Conservation (phyloP, 768 basidiomycete genomes). For the Phanerodontia chrysosporium region DNA sequence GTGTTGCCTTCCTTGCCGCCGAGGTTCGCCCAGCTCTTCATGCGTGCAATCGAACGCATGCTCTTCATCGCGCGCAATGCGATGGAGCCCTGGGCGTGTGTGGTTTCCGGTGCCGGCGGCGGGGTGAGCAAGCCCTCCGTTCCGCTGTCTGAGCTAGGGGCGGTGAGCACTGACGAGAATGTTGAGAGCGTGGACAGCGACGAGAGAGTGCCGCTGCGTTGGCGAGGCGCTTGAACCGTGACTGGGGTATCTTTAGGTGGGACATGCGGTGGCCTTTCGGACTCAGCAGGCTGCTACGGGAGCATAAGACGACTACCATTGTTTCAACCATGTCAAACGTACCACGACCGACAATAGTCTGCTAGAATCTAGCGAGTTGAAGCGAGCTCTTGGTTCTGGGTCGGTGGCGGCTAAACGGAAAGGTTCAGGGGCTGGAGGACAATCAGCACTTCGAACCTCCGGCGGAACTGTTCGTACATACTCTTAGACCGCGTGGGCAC, state of each 20-base stretch:
- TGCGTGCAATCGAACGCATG: conserved; percentile 65
- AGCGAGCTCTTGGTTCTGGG: conserved; percentile 39
- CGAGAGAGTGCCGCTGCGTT: neutral
- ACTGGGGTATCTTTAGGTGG: neutral
- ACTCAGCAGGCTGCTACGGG: too few species aligned
- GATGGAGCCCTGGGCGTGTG: conserved; percentile 49
- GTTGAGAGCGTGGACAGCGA: neutral
- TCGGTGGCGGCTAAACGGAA: conserved; percentile 21
- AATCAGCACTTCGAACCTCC: neutral
- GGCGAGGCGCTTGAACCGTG: neutral
- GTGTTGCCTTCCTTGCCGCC: conserved; percentile 26
- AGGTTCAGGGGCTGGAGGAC: conserved; percentile 44
- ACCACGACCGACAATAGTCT: neutral
- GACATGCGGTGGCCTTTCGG: neutral
- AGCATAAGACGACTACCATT: too few species aligned
- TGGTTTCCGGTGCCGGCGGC: neutral
- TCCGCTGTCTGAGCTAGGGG: neutral
- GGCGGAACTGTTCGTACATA: conserved; percentile 20
- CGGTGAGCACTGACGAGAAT: too few species aligned
- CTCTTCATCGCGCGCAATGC: conserved; percentile 77
- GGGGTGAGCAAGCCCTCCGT: conserved; percentile 14
- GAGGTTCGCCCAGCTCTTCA: conserved; percentile 69
- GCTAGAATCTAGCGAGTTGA: conserved; percentile 56
- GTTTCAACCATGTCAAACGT: too few species aligned
- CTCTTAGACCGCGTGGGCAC: conserved; percentile 38